These are phyloP conservation scores for Antitrichia curtipendula DNA, from an alignment of 225 moss, liverwort and hornwort species.

Conservation along the genomic window DNA sequence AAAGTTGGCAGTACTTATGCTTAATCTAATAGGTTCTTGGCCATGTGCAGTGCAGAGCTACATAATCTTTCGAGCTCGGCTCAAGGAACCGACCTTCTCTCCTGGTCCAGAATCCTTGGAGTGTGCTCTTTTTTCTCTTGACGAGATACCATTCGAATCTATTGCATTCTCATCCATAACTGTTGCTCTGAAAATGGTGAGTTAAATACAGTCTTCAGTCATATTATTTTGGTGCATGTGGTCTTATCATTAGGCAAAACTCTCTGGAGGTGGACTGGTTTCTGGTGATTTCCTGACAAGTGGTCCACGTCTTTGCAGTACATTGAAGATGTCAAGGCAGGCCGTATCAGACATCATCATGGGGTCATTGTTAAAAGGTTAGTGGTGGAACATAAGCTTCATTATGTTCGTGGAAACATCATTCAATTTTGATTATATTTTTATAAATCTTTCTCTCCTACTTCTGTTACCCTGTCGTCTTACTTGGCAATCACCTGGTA, in stretches of 20 bases:
- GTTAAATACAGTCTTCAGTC: neutral
- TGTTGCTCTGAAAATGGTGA: slow-evolving; percentile 76
- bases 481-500: neutral
- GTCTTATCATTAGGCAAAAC: neutral
- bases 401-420: neutral
- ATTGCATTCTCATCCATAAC: slow-evolving; percentile 81
- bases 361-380: slow-evolving; percentile 96
- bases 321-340: slow-evolving; percentile 64
- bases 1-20: neutral
- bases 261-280: neutral
- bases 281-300: neutral
- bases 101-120: slow-evolving; percentile 88
- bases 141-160: slow-evolving; percentile 74
- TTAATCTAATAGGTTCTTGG: slow-evolving; percentile 19
- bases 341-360: slow-evolving; percentile 64
- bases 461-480: neutral
- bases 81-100: slow-evolving; percentile 69
- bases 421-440: neutral
- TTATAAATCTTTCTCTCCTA: neutral
- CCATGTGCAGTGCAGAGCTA: slow-evolving; percentile 99
- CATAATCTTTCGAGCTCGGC: slow-evolving; percentile 86
- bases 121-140: slow-evolving; percentile 76
- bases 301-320: slow-evolving; percentile 45
- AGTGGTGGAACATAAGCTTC: neutral
- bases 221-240: neutral